Percentiles rank a stretch among this genome's conserved stretches.
Evolutionary conservation across 352 stramenopile genomes (phyloP).

Genomic region (Pseudoperonospora humuli): DNA sequence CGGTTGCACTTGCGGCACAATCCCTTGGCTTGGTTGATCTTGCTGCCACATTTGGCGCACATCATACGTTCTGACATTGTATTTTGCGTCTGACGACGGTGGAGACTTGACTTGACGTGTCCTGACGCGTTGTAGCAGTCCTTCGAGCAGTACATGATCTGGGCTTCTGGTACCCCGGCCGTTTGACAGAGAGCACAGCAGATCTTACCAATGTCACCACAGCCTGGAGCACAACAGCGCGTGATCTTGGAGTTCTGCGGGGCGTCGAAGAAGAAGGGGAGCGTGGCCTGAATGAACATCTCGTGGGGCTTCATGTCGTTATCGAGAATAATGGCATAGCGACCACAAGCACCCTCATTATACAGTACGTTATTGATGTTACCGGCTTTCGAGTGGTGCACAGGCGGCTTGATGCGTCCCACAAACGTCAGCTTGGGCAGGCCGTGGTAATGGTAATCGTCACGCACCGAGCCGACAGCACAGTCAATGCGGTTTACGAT

Average conservation of each 20-base stretch:
- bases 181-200: conserved; percentile 60
- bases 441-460: conserved; percentile 62
- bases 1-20: conserved; percentile 56
- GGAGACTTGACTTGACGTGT: conserved; percentile 53
- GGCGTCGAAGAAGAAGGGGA: conserved; percentile 65
- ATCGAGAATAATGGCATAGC: conserved; percentile 72
- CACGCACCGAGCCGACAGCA: conserved; percentile 53
- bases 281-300: conserved; percentile 65
- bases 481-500: conserved; percentile 45
- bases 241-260: conserved; percentile 63
- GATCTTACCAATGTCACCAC: conserved; percentile 66
- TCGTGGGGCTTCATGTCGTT: conserved; percentile 80
- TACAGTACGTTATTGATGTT: conserved; percentile 84
- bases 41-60: conserved; percentile 49
- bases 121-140: conserved; percentile 68
- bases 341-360: conserved; percentile 62
- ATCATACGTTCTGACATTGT: conserved; percentile 55
- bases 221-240: conserved; percentile 49
- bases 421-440: conserved; percentile 57
- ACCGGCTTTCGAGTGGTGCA: conserved; percentile 69
- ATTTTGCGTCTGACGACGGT: conserved; percentile 64
- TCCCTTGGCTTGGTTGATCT: conserved; percentile 62
- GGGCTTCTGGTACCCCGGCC: conserved; percentile 47
- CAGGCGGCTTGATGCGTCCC: conserved; percentile 55
- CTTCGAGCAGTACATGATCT: conserved; percentile 76